These are phyloP conservation scores for Geosmithia putterillii DNA, from an alignment of 2,329 filamentous ascomycete species.

Conservation along the genomic window DNA sequence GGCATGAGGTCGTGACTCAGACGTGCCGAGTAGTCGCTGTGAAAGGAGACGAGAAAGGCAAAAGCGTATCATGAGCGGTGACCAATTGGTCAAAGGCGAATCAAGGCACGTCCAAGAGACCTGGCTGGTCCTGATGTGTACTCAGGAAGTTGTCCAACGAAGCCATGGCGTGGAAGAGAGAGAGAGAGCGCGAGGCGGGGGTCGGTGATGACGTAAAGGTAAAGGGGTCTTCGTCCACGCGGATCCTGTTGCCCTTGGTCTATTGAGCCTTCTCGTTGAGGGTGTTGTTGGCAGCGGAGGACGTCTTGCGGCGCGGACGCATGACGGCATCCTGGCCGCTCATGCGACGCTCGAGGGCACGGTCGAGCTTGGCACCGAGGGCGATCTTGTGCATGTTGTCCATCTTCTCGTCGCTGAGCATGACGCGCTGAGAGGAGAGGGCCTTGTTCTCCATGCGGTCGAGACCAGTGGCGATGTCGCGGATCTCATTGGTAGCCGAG, in stretches of 20 bases:
- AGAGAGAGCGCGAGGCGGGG: not conserved
- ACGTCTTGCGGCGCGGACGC: conserved; percentile 36
- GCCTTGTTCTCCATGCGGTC: conserved; percentile 86
- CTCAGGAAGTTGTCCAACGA: too few relatives aligned
- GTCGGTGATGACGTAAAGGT: not conserved
- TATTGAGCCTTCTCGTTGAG: conserved; percentile 21
- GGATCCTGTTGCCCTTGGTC: too few relatives aligned
- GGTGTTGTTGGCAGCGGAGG: conserved; percentile 16
- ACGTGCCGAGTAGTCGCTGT: not conserved
- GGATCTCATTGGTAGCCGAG: conserved; percentile 44
- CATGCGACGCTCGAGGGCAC: conserved; percentile 78
- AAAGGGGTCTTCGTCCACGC: too few relatives aligned
- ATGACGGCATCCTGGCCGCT: conserved; percentile 80
- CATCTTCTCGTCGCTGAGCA: conserved; percentile 65
- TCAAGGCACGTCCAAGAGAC: not conserved
- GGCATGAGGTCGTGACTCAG: not conserved
- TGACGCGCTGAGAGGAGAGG: conserved; percentile 61
- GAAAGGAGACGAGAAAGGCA: not conserved
- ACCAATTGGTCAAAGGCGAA: not conserved
- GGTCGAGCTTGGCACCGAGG: conserved; percentile 79
- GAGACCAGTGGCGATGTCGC: conserved; percentile 65
- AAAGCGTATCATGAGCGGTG: not conserved
- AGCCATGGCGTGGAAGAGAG: not conserved
- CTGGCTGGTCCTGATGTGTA: too few relatives aligned
- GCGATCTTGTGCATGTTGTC: conserved; percentile 78